These are phyloP conservation scores for Rhodotorula glutinis DNA, from an alignment of 1,284 basidiomycete genomes.

Conservation along the genomic window DNA sequence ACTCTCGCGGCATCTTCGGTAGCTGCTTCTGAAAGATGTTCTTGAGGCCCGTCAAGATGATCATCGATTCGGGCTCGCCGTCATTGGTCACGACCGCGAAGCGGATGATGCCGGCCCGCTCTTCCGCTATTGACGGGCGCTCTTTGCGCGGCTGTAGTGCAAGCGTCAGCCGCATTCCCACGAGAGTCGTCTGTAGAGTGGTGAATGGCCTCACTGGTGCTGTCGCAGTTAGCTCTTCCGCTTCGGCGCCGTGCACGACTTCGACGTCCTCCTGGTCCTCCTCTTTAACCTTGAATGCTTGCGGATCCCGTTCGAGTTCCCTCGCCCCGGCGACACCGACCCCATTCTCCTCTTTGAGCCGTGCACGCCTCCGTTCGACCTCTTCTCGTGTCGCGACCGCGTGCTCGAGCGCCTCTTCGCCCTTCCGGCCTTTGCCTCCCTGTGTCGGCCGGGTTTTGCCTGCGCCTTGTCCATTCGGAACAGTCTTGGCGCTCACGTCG, in stretches of 20 bases:
- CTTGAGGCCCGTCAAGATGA: slow-evolving; percentile 90
- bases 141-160: slow-evolving; percentile 35
- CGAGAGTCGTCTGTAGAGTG: too few relatives aligned
- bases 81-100: slow-evolving; percentile 85
- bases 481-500: slow-evolving; percentile 25
- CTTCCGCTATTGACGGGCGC: slow-evolving; percentile 73
- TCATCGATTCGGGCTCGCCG: slow-evolving; percentile 60
- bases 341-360: slow-evolving; percentile 27
- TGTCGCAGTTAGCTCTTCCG: slow-evolving; percentile 14
- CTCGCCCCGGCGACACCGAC: slow-evolving; percentile 22
- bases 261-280: slow-evolving; percentile 35
- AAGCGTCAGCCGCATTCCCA: too few relatives aligned
- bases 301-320: not conserved
- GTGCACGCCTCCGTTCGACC: slow-evolving; percentile 35
- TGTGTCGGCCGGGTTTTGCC: slow-evolving; percentile 19
- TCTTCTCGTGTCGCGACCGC: slow-evolving; percentile 38
- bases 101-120: slow-evolving; percentile 77
- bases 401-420: slow-evolving; percentile 39
- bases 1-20: slow-evolving; percentile 98
- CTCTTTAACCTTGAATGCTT: slow-evolving; percentile 15
- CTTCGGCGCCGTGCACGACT: slow-evolving; percentile 31
- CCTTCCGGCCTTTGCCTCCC: slow-evolving; percentile 35
- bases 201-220: slow-evolving; percentile 15
- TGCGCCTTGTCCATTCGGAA: slow-evolving; percentile 6
- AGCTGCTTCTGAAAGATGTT: slow-evolving; percentile 96